Evolutionary conservation across 129 eudicot species (phyloP).

Genomic region (Arctium lappa): DNA sequence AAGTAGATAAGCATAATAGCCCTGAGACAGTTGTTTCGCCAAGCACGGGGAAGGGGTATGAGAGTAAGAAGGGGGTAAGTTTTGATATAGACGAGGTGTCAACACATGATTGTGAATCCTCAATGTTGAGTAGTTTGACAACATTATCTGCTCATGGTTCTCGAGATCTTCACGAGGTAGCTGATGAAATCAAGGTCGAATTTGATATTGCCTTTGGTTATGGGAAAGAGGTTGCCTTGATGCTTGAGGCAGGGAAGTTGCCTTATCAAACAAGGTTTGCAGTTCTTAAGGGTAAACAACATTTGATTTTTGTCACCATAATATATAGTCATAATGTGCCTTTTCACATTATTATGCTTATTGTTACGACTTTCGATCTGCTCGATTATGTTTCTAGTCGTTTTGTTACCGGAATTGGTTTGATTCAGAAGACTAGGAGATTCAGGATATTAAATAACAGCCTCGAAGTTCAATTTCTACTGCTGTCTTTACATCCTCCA

Average conservation of each 20-base stretch:
- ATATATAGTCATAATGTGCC: conserved; percentile 11
- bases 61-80: conserved; percentile 63
- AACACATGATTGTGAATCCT: conserved; percentile 59
- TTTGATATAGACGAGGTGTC: conserved; percentile 73
- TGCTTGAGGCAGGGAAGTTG: conserved; percentile 90
- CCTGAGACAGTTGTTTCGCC: conserved; percentile 44
- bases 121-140: conserved; percentile 64
- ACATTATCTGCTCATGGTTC: conserved; percentile 66
- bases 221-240: conserved; percentile 85
- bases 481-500: too few relatives aligned
- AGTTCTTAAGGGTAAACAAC: conserved; percentile 57
- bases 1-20: conserved; percentile 61
- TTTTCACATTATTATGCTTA: neutral
- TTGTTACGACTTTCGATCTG: neutral
- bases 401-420: neutral
- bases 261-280: conserved; percentile 74
- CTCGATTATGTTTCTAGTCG: neutral
- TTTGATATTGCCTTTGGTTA: conserved; percentile 67
- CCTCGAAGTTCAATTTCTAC: neutral
- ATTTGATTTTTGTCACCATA: conserved; percentile 12
- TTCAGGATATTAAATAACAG: neutral
- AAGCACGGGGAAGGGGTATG: conserved; percentile 48
- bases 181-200: conserved; percentile 75
- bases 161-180: conserved; percentile 84
- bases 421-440: neutral